Evolutionary conservation across 2,329 filamentous ascomycete genomes (phyloP), one percentile per base, ranked within the genome.

Genomic region (Coleophoma eucalyptorum): DNA sequence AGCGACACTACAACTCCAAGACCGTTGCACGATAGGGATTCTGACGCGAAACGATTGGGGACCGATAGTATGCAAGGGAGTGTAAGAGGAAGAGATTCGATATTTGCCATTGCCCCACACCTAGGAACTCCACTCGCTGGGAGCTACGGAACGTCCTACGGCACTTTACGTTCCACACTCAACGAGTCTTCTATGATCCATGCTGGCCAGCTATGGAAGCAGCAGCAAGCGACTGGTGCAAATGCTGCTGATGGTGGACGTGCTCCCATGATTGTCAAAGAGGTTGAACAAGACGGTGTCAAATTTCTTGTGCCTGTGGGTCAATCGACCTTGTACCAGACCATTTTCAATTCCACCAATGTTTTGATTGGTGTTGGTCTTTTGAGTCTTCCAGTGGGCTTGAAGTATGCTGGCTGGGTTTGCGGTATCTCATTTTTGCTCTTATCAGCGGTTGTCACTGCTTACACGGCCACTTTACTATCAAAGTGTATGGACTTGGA

Each of bases 261-360:
- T 32, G 84, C 89, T 58, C 89, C 90, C 2, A 78, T 97, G 50
- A 72, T 96, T n/a, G 86, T 97, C 48, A 93, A 91, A 71, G 88
- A 92, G 67, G 80, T 96, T 12, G 89, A 95, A 65, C 89, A 94
- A 61, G 90, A 94, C 58, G 90, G 94, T 18, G 42, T 44, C 40
- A 90, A 87, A 63, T 81, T 93, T 44, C 81, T 93, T 59, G 81
- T 93, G 2, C 85, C 96, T 2, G 87, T 96, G 55, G 93, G 93
- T 37, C 91, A 95, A 72, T 96, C 90, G n/a, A 99, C 93, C 1
- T 77, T 97, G 15, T 91, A 91, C 0, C 93, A 97, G 72, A 97
- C 93, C 6, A 81, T 97, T 55, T 96, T 97, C 76, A 99, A 99
- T 70, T 95, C 90, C 3, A 93, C 49, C 26, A 79, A 77, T 56